Evolutionary conservation across 148 eudicot genomes (phyloP).

Genomic region (Diospyros kaki): DNA sequence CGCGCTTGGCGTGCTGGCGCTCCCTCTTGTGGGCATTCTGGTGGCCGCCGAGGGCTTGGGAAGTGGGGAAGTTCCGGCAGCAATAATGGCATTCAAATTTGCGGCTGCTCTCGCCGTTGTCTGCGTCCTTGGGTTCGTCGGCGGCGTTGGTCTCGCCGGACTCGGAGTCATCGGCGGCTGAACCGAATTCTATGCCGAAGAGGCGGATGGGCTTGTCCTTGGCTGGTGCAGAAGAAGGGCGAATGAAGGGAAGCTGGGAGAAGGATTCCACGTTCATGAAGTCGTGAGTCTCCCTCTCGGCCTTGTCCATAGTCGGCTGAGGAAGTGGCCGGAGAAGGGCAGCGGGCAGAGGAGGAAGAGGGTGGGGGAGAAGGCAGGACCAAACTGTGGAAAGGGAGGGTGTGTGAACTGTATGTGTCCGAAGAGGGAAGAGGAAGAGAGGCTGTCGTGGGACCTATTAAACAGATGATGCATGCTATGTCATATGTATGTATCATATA

Average conservation of each 20-base stretch:
- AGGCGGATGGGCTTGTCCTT: slow-evolving; percentile 57
- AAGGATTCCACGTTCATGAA: slow-evolving; percentile 95
- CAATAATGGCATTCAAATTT: slow-evolving; percentile 96
- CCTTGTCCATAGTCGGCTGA: slow-evolving; percentile 45
- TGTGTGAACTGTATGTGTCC: background rate
- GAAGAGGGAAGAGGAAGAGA: too few species aligned
- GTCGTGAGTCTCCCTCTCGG: slow-evolving; percentile 60
- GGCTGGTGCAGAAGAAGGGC: slow-evolving; percentile 34
- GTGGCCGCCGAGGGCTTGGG: slow-evolving; percentile 97
- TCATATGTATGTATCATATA: too few species aligned
- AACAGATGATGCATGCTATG: too few species aligned
- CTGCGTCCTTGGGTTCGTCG: slow-evolving; percentile 8
- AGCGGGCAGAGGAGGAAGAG: background rate
- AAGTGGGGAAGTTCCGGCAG: slow-evolving; percentile 82
- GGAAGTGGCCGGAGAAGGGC: background rate
- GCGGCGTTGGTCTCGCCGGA: slow-evolving; percentile 3
- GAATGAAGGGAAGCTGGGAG: slow-evolving; percentile 86
- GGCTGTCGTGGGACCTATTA: too few species aligned
- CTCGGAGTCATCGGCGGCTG: slow-evolving; percentile 2
- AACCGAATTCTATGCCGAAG: slow-evolving; percentile 68
- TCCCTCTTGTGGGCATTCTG: slow-evolving; percentile 96
- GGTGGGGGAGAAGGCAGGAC: background rate
- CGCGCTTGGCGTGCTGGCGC: slow-evolving; percentile 81
- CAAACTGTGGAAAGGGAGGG: slow-evolving; percentile 1
- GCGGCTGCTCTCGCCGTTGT: slow-evolving; percentile 30